Evolutionary conservation across 805 yeast genomes (phyloP).

Genomic region (Kodamaea nitidulidarum): DNA sequence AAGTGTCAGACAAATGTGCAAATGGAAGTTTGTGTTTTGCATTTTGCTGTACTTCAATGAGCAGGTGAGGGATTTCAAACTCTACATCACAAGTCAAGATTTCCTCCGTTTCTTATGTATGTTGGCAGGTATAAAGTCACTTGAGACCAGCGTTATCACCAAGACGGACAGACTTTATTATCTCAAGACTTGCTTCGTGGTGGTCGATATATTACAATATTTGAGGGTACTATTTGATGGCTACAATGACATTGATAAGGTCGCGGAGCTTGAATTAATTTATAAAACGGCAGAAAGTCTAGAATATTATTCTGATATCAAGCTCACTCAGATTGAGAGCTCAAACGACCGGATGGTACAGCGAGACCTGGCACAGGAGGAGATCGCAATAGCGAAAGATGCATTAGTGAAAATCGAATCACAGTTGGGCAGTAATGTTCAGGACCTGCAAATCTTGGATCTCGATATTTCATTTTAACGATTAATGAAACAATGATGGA

Average conservation of each 20-base stretch:
- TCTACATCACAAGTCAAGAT: slow-evolving; percentile 17
- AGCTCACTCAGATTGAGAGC: slow-evolving; percentile 1
- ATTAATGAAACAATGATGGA: neutral
- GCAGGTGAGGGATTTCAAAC: slow-evolving; percentile 16
- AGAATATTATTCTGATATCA: slow-evolving; percentile 4
- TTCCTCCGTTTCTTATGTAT: slow-evolving; percentile 24
- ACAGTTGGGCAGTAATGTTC: neutral
- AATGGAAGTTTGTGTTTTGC: slow-evolving; percentile 28
- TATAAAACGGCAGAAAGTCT: neutral
- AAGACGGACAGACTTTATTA: slow-evolving; percentile 3
- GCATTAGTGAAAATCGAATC: neutral
- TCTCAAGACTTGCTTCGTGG: slow-evolving; percentile 7
- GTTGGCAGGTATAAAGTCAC: slow-evolving; percentile 16
- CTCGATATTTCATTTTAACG: slow-evolving; percentile 3
- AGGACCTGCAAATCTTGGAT: neutral
- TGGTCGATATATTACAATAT: slow-evolving; percentile 16
- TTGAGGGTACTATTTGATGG: slow-evolving; percentile 29
- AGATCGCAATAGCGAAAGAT: slow-evolving; percentile 2
- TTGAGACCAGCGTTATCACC: slow-evolving; percentile 1
- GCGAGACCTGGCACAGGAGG: slow-evolving; percentile 6
- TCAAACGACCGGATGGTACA: neutral
- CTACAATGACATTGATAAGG: slow-evolving; percentile 23
- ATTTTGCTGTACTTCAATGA: slow-evolving; percentile 19
- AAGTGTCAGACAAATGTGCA: slow-evolving; percentile 15
- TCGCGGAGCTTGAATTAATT: neutral